Base-by-base conservation (phyloP, 192 early-diverging fungal genomes). In the Rhizophagus sp. region DNA sequence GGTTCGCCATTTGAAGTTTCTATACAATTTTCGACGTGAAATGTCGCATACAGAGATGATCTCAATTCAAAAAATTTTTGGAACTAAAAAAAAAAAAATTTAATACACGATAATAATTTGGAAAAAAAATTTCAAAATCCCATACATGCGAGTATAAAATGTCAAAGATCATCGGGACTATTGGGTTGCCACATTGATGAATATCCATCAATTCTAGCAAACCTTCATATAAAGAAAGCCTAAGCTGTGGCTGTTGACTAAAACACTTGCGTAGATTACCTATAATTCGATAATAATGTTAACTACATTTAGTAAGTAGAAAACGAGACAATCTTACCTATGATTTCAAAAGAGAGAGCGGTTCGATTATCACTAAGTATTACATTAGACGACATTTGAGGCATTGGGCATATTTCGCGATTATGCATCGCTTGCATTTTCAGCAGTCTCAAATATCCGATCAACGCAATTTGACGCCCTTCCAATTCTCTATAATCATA, bases 241-340 rank as follows among this genome's bases (percentile, higher is more conserved):
- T 87, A 22, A 94, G 84, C 50, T 93, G 87, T 4, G 85, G 77
- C 77, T 93, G 94, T 81, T 93, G 92, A 65, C 88, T 91, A 75
- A 94, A 82, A 34, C 92, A 92, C 27, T 91, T 88, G 4, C 93
- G 87, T 50, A 95, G 62, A 44, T 91, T 88, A 17, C 92, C 92
- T 82, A 88, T 27, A 27, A 79, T 50, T 30, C 83, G 81, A 52
- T 81, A 81, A 78, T 79, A 79, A 30, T 81, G 52, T 68, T 62
- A 5, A 2, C 13, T 0, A 22, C 22, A 36, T 39, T 36, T 8
- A 41, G 8, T 25, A 22, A 39, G 8, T 34, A 24, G 1, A 33
- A 10, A 13, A 15, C 62, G 47, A 19, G 0, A 19, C 7, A 77
- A 47, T n/a, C 13, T 49, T 67, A 77, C 78, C 49, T 25, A 79